Base-by-base conservation (phyloP, 129 eudicot species). In the Glebionis coronaria region DNA sequence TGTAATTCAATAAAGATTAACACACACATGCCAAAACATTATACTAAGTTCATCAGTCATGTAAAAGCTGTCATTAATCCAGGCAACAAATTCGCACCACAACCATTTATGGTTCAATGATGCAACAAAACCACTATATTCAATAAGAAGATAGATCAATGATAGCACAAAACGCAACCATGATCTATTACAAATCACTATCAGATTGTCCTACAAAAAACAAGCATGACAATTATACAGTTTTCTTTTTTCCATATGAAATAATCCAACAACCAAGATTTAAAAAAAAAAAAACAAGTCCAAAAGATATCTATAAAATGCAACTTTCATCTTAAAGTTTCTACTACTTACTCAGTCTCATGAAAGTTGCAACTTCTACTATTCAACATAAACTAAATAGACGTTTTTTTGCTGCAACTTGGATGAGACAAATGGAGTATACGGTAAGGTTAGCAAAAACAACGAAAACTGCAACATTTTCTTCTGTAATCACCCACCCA, bases 181-280 rank as follows among this genome's bases (percentile, higher is more conserved):
- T 67, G 74, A 75, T 50, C 79, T 75, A 75, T 67, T 58, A 75
- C 79, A 67, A 67, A 65, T 66, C 67, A 66, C 78, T 74, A 74
- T 49, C 72, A 65, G 62, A 44, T 74, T 66, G 61, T 67, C 79
- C 79, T 75, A 75, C 74, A 59, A 75, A 75, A 75, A 59, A 75
- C 55, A 59, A 67, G 49, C 61, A 74, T 3, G 31, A 40, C 49
- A 66, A 53, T 75, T 75, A 67, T 75, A 67, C 79, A 75, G 46
- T 18, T 67, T 67, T 56, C 52, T 19, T 67, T 49, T 57, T 51
- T 19, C 38, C 35, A 8, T 62, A 38, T 73, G 31, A 45, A 56
- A 47, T 75, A 56, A 50, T 50, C 42, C 63, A 75, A 75, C 73
- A 50, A 67, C 47, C 47, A 67, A 75, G 51, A 45, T 38, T 11